Conservation (phyloP, 352 stramenopile genomes). For the Globisporangium orthogonon region DNA sequence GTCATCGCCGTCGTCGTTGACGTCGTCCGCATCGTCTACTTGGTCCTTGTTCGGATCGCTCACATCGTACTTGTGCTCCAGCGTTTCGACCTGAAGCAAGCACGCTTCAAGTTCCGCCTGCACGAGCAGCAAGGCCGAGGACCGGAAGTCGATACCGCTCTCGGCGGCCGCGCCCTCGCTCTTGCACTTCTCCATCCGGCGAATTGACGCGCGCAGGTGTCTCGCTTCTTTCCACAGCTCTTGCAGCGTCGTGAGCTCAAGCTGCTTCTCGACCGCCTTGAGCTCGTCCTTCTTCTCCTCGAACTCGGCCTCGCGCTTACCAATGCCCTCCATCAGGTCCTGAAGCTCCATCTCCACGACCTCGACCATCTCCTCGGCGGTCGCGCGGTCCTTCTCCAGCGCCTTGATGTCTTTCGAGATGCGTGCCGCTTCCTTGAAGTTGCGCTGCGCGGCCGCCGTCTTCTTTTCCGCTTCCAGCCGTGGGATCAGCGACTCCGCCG, state of each 20-base stretch:
- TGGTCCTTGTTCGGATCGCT: conserved; percentile 45
- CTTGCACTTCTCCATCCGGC: conserved; percentile 69
- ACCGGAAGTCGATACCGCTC: conserved; percentile 58
- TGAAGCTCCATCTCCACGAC: conserved; percentile 80
- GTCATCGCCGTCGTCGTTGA: conserved; percentile 29
- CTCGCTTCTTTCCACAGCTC: conserved; percentile 76
- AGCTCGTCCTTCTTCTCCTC: conserved; percentile 76
- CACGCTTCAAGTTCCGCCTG: conserved; percentile 76
- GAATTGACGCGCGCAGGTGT: conserved; percentile 44
- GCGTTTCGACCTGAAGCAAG: conserved; percentile 41
- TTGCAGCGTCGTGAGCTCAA: conserved; percentile 61
- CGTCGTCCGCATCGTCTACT: conserved; percentile 35
- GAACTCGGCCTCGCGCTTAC: conserved; percentile 57
- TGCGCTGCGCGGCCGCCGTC: conserved; percentile 59
- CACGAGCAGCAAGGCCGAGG: conserved; percentile 60
- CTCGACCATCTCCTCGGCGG: conserved; percentile 77
- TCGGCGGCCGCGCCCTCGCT: conserved; percentile 45
- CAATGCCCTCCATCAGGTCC: conserved; percentile 68
- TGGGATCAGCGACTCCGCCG: conserved; percentile 72
- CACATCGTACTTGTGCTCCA: conserved; percentile 74
- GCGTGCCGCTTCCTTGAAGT: conserved; percentile 82
- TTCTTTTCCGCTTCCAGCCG: conserved; percentile 81
- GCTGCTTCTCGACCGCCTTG: conserved; percentile 64
- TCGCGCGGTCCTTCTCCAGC: conserved; percentile 75
- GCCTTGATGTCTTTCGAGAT: conserved; percentile 87